phyloP scores from a whole-genome alignment of 306 rosid species.

The Herpetospermum pedunculosum region DNA sequence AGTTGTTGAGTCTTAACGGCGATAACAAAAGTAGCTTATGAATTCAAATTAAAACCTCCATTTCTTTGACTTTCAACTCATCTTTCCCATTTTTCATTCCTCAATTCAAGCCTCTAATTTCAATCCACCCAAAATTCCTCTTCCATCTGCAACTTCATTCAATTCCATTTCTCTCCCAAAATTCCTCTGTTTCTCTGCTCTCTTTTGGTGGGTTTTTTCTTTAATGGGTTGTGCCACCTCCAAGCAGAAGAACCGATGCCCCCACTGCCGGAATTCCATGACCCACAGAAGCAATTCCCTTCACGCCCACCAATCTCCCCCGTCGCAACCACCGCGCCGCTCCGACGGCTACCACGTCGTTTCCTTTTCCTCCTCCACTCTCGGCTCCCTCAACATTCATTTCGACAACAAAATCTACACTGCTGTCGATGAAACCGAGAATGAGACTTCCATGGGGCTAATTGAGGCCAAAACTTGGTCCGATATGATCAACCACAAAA shows the following conservation, averaged over 20 bases:
- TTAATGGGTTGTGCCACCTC: constrained; percentile 85
- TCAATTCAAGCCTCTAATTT: neutral
- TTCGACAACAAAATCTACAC: constrained; percentile 4
- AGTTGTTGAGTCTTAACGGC: neutral
- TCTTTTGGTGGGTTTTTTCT: neutral
- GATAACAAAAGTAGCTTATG: neutral
- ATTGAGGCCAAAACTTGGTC: constrained; percentile 81
- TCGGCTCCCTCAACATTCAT: constrained; percentile 42
- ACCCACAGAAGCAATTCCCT: constrained; percentile 61
- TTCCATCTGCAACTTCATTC: neutral
- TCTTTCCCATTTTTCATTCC: neutral
- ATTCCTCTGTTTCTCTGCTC: neutral
- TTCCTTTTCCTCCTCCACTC: constrained; percentile 66
- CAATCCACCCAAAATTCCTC: neutral
- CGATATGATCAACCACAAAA: constrained; percentile 45
- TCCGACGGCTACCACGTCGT: constrained; percentile 60
- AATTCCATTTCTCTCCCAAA: neutral
- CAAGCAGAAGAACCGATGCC: constrained; percentile 61
- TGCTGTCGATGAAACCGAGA: neutral
- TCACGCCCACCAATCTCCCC: constrained; percentile 48
- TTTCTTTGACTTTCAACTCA: neutral
- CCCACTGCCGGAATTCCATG: constrained; percentile 43
- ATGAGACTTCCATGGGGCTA: constrained; percentile 31
- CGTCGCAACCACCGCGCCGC: constrained; percentile 31
- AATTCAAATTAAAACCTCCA: neutral